These are phyloP conservation scores for Pichia deserticola DNA, from an alignment of 805 yeast species.

Conservation along the genomic window DNA sequence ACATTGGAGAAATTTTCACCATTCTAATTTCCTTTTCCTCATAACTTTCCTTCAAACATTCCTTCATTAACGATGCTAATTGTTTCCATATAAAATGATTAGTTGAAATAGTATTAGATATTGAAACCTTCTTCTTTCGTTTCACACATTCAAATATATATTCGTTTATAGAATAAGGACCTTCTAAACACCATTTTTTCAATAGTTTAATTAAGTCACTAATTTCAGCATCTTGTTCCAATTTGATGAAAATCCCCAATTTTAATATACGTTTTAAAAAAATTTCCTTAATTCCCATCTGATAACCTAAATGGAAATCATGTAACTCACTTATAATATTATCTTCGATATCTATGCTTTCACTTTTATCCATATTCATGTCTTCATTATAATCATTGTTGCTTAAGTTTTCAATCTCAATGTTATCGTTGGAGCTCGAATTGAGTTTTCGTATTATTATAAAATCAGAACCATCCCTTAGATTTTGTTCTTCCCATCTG, in stretches of 20 bases:
- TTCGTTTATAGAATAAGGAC: slow-evolving; percentile 6
- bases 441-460: no score
- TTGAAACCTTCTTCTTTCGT: neutral
- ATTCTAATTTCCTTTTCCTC: neutral
- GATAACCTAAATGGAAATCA: no score
- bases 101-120: neutral
- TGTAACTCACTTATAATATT: no score
- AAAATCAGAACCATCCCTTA: no score
- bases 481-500: no score
- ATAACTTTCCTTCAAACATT: neutral
- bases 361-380: no score
- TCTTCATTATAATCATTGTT: no score
- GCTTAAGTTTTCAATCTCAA: no score
- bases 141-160: neutral
- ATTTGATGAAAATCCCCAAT: neutral
- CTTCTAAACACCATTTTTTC: slow-evolving; percentile 12
- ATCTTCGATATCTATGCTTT: no score
- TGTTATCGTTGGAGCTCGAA: no score
- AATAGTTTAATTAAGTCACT: slow-evolving; percentile 6
- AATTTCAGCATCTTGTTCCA: neutral
- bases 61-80: slow-evolving; percentile 1
- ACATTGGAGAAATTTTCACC: slow-evolving; percentile 11
- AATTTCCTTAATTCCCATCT: neutral
- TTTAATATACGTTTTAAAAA: neutral
- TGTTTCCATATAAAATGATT: neutral